Base-by-base conservation (phyloP, 257 asterid species). In the Fraxinus pennsylvanica region DNA sequence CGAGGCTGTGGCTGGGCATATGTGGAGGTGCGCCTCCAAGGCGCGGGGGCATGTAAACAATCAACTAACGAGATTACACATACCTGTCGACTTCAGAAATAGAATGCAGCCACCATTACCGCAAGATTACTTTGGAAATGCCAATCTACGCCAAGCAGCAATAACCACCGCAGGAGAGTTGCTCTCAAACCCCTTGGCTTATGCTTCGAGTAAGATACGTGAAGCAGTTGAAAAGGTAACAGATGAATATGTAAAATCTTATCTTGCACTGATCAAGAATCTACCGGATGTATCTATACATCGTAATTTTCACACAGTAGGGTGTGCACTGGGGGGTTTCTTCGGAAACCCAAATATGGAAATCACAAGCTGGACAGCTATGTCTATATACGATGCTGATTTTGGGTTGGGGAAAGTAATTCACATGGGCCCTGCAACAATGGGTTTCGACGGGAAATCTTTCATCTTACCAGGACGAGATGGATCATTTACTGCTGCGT, bases 81-180 rank as follows among this genome's bases (percentile, higher is more conserved):
- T 85, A 1, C 1, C 67, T 0, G 74, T 80, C 12, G 80, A 79
- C 14, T 17, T 74, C 6, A 82, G 86, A 14, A 29, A 15, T 29
- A 66, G 80, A 7, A 0, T 82, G 22, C 54, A 38, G 1, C 84
- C 86, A 0, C 78, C 81, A 41, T 25, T 85, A 78, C 88, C 88
- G 0, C 9, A 47, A 33, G 39, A 22, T 22, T 85, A 85, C 27
- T 85, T 85, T 2, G 88, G 88, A 0, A 82, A 82, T 9, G 74
- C 79, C 4, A 50, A 76, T 13, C 0, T 85, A 13, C 39, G 69
- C 10, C 68, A 71, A 9, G 76, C 83, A 2, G 71, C 73, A 13
- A 30, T 21, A 5, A 38, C 82, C 22, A 68, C 38, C 0, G 68
- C 61, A 0, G 82, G 78, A 3, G 84, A 85, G 25, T 35, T 85